Percentiles rank a stretch among this genome's conserved stretches.
Conservation (phyloP, 2,329 filamentous ascomycete species). For the Diatrype stigma region DNA sequence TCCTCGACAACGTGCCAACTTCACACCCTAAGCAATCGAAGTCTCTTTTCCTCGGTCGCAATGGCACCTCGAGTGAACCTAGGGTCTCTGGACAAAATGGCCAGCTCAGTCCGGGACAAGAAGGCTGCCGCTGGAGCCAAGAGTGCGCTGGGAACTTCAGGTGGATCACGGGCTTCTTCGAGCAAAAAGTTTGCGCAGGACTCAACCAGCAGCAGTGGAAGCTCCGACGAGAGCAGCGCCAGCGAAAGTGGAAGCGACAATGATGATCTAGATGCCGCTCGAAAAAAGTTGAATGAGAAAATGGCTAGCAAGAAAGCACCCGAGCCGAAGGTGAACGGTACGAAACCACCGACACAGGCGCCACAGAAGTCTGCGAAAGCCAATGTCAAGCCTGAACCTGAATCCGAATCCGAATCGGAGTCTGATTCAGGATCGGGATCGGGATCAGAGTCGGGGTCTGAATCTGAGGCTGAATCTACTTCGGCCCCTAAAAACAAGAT, state of each 20-base stretch:
- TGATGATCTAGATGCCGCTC: constrained; percentile 25
- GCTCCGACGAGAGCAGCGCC: constrained; percentile 28
- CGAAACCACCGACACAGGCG: constrained; percentile 12
- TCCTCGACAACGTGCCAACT: neutral
- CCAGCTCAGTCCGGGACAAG: constrained; percentile 18
- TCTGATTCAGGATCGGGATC: constrained; percentile 6
- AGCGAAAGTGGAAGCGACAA: constrained; percentile 31
- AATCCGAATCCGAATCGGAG: constrained; percentile 10
- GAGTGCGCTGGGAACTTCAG: too few relatives aligned
- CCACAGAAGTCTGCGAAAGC: constrained; percentile 14
- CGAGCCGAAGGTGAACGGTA: constrained; percentile 16
- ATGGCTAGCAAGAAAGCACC: constrained; percentile 22
- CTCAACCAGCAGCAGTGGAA: constrained; percentile 30
- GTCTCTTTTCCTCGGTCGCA: constrained; percentile 1
- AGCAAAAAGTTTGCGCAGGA: constrained; percentile 17
- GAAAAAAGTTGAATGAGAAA: constrained; percentile 29
- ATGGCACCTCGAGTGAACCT: constrained; percentile 10
- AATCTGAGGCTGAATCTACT: constrained; percentile 11
- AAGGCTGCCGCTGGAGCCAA: constrained; percentile 17
- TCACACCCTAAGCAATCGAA: neutral
- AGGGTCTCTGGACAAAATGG: constrained; percentile 19
- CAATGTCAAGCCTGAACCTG: constrained; percentile 6
- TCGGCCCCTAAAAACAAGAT: constrained; percentile 11
- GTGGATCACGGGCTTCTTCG: too few relatives aligned
- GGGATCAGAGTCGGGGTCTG: constrained; percentile 3